These are phyloP conservation scores for Brassica juncea DNA, from an alignment of 345 rosid species.

Conservation along the genomic window DNA sequence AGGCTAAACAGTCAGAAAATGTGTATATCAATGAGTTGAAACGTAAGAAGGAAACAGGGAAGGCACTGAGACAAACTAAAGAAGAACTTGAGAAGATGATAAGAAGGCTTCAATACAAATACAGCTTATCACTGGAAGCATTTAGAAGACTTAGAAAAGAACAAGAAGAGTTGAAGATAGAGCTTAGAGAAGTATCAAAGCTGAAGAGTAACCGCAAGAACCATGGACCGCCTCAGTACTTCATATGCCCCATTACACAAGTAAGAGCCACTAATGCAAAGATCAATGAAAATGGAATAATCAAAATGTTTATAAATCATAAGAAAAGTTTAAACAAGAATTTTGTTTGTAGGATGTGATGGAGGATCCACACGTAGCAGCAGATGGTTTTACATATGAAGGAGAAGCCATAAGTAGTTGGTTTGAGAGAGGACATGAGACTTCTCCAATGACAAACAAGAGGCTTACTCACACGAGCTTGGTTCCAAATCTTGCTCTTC, in stretches of 20 bases:
- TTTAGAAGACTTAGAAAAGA: conserved; percentile 56
- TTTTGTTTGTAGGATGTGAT: conserved; percentile 59
- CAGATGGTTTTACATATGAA: conserved; percentile 76
- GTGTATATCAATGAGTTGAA: conserved; percentile 52
- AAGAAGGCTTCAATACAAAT: conserved; percentile 59
- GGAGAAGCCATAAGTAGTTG: conserved; percentile 63
- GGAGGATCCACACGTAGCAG: conserved; percentile 76
- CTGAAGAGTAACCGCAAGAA: conserved; percentile 46
- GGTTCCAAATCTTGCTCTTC: conserved; percentile 52
- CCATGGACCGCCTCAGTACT: conserved; percentile 41
- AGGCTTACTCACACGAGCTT: conserved; percentile 41
- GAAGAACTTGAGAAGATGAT: conserved; percentile 54
- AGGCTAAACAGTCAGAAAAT: conserved; percentile 60
- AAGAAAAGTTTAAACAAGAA: not conserved
- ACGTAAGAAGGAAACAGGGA: conserved; percentile 61
- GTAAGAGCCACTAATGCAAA: conserved; percentile 31
- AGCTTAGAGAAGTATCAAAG: conserved; percentile 71
- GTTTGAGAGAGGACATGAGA: conserved; percentile 54
- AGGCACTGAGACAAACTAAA: conserved; percentile 44
- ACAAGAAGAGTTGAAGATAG: conserved; percentile 57
- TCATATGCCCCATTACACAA: conserved; percentile 72
- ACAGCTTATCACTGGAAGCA: conserved; percentile 55
- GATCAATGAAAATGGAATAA: conserved; percentile 2
- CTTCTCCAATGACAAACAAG: conserved; percentile 71
- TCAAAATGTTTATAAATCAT: not conserved